Evolutionary conservation across 345 rosid species (phyloP), one percentile per base, ranked within the genome.

Genomic region (Reutealis trisperma): DNA sequence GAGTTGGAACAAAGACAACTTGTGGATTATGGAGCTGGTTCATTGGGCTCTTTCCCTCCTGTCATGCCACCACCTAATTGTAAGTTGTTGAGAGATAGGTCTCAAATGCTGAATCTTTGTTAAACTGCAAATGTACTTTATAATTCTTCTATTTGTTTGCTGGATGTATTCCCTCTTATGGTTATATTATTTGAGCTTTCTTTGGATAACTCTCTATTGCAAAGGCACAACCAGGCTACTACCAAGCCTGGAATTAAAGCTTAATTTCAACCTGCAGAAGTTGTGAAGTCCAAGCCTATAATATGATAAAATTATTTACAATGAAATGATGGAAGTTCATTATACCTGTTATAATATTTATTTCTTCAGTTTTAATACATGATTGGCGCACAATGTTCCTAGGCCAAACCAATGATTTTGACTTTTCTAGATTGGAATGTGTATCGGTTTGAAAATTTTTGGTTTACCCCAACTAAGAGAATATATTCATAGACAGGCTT

Each of bases 1-100:
- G 99, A 96, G 83, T 77, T 96, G 58, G 99, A 93, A 41, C 98
- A 96, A 75, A 89, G 98, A 71, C 89, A 96, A 87, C 96, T 93
- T 68, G 98, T 96, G 1, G 99, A 96, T 85, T 96, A 96, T 72
- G 99, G 97, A 49, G 71, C 97, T 82, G 96, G 99, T 24, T 93
- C 99, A 16, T 80, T 96, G 83, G 93, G 87, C 72, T 58, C 96
- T 9, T 92, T 89, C 75, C 92, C 88, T 49, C 86, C 94, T 1
- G 90, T 90, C 75, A 80, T 93, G 21, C 87, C 89, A 45, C 85
- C 89, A 45, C 85, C 89, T 42, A 87, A 87, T 34, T 93, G 98
- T 96, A 89, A 86, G 99, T 88, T 77, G 54, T 63, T 72, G 6
- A 55, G 62, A 65, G 13, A 58, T 82, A 22, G 78, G 72, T 25